Conservation (phyloP, 352 stramenopile genomes). For the Phytophthora rubi region DNA sequence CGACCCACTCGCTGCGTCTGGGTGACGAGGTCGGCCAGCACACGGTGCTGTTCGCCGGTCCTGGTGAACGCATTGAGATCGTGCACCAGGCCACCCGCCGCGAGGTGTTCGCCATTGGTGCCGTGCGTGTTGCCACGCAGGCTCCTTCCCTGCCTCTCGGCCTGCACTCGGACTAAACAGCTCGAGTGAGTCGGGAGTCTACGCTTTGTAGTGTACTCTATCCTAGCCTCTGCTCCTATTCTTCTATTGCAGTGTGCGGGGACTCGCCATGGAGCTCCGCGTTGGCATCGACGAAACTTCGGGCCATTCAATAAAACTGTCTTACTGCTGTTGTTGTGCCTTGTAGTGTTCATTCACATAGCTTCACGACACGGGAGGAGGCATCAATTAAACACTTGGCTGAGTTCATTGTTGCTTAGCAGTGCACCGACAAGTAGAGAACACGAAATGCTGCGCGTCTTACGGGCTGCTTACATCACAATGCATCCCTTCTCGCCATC, state of each 20-base stretch:
- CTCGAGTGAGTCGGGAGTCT: constrained; percentile 4
- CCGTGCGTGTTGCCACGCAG: constrained; percentile 68
- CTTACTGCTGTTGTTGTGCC: constrained; percentile 10
- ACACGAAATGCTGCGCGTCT: neutral
- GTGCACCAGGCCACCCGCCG: constrained; percentile 81
- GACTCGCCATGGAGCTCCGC: neutral
- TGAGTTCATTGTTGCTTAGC: neutral
- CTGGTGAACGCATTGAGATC: constrained; percentile 85
- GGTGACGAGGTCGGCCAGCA: constrained; percentile 80
- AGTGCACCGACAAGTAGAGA: neutral
- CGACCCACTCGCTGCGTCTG: constrained; percentile 75
- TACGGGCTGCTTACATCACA: constrained; percentile 36
- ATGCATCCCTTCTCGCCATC: constrained; percentile 38
- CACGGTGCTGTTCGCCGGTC: constrained; percentile 81
- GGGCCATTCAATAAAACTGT: constrained; percentile 35
- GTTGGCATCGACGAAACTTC: constrained; percentile 19
- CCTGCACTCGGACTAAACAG: constrained; percentile 68
- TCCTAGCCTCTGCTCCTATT: constrained; percentile 27
- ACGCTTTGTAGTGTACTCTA: constrained; percentile 31
- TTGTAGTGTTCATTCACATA: no score
- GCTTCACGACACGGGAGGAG: no score
- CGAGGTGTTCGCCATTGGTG: constrained; percentile 85
- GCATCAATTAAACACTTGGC: no score
- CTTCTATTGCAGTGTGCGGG: constrained; percentile 18
- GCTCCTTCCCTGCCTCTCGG: constrained; percentile 52